A percentile compares a stretch with the other conserved stretches of the same genome.
These are phyloP conservation scores for Thozetella sp. DNA, from an alignment of 495 filamentous ascomycete species.

Conservation along the genomic window DNA sequence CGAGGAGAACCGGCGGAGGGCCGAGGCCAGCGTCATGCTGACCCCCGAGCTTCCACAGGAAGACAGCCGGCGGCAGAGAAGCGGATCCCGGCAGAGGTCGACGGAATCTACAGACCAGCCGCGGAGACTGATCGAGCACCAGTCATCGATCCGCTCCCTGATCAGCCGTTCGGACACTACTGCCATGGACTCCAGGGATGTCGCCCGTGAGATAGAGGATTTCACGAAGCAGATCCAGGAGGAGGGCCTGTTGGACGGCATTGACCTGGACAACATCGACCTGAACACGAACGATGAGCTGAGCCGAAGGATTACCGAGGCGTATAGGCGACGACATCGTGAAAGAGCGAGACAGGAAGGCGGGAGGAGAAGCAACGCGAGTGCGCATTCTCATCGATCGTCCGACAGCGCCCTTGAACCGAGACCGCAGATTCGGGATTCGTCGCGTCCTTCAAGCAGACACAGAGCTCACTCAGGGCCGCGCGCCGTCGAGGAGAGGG, in stretches of 20 bases:
- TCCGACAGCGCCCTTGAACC: constrained; percentile 25
- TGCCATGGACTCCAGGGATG: constrained; percentile 70
- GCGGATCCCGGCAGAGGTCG: constrained; percentile 33
- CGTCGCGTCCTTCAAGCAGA: constrained; percentile 33
- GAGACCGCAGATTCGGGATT: constrained; percentile 24
- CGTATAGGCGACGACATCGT: constrained; percentile 73
- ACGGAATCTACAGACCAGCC: constrained; percentile 29
- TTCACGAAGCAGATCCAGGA: constrained; percentile 87
- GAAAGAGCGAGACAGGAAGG: constrained; percentile 39
- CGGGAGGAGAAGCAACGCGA: constrained; percentile 42
- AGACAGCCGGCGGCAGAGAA: constrained; percentile 33
- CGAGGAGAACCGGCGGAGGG: constrained; percentile 24
- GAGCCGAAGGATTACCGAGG: constrained; percentile 84
- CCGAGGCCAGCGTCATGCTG: constrained; percentile 26
- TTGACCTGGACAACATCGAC: constrained; percentile 82
- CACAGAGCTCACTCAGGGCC: constrained; percentile 42
- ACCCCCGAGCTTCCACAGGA: constrained; percentile 25
- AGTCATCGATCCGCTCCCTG: constrained; percentile 81
- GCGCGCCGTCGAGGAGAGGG: constrained; percentile 38
- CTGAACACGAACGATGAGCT: constrained; percentile 80
- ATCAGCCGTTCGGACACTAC: constrained; percentile 60
- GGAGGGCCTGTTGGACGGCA: constrained; percentile 81
- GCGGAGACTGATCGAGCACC: constrained; percentile 73
- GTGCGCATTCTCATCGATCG: constrained; percentile 24
- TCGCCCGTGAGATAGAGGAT: constrained; percentile 73